Percentiles rank a stretch among this genome's conserved stretches.
These are phyloP conservation scores for Gamsiella multidivaricata DNA, from an alignment of 192 early-diverging fungal genomes.

Conservation along the genomic window DNA sequence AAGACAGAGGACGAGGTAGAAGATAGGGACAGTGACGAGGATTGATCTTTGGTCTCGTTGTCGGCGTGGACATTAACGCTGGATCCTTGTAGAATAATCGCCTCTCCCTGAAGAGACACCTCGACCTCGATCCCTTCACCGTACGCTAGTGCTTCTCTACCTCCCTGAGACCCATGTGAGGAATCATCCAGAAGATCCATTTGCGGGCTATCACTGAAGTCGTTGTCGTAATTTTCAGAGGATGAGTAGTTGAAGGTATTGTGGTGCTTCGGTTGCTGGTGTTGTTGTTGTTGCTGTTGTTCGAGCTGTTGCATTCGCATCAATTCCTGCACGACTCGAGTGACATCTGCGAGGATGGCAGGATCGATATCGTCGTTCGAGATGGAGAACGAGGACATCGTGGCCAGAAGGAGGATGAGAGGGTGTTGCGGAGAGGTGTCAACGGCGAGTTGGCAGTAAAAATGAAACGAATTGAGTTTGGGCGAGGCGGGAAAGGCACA, in stretches of 20 bases:
- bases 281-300: conserved; percentile 8
- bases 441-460: too few species aligned
- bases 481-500: too few species aligned
- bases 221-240: not conserved
- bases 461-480: too few species aligned
- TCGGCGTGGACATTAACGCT: too few species aligned
- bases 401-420: not conserved
- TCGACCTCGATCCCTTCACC: conserved; percentile 21
- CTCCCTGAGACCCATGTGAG: conserved; percentile 14
- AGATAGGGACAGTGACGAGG: conserved; percentile 23
- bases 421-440: too few species aligned
- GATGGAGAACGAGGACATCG: conserved; percentile 3
- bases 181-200: conserved; percentile 3
- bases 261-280: not conserved
- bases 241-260: too few species aligned
- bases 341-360: conserved; percentile 42
- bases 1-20: conserved; percentile 3
- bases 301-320: conserved; percentile 36
- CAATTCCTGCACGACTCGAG: conserved; percentile 44
- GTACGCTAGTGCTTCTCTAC: not conserved
- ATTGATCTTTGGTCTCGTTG: conserved; percentile 2
- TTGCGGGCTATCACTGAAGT: not conserved
- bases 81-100: too few species aligned
- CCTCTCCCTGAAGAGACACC: too few species aligned
- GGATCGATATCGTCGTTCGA: conserved; percentile 45